Percentiles rank a stretch among this genome's conserved stretches.
These are phyloP conservation scores for Kentomonas sorsogonicus DNA, from an alignment of 208 protist species.

Conservation along the genomic window DNA sequence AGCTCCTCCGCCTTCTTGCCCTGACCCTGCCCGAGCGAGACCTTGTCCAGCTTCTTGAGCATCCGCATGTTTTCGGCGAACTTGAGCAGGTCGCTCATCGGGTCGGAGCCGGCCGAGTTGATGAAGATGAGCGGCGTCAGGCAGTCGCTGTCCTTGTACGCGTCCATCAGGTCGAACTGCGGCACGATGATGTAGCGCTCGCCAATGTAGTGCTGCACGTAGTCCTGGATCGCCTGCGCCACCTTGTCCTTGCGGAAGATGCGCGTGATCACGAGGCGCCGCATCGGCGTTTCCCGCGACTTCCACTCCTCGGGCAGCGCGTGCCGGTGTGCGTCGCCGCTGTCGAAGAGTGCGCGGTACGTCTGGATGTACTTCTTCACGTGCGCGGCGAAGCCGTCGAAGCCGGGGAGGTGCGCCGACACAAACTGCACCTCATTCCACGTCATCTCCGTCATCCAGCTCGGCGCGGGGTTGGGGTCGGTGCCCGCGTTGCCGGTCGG, in stretches of 20 bases:
- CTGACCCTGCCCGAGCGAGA: slow-evolving; percentile 96
- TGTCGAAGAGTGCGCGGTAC: slow-evolving; percentile 93
- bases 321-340: slow-evolving; percentile 62
- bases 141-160: slow-evolving; percentile 92
- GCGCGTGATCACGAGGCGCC: slow-evolving; percentile 92
- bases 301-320: slow-evolving; percentile 79
- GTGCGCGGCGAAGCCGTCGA: slow-evolving; percentile 80
- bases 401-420: slow-evolving; percentile 51
- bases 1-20: slow-evolving; percentile 92
- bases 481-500: slow-evolving; percentile 48
- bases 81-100: slow-evolving; percentile 92
- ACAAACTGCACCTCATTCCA: slow-evolving; percentile 93
- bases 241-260: slow-evolving; percentile 97
- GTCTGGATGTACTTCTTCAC: slow-evolving; percentile 75
- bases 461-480: slow-evolving; percentile 78
- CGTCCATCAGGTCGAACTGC: slow-evolving; percentile 92
- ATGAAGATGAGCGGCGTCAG: slow-evolving; percentile 96
- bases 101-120: slow-evolving; percentile 95
- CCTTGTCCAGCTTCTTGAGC: slow-evolving; percentile 90
- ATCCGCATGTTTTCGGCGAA: slow-evolving; percentile 95
- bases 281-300: slow-evolving; percentile 80
- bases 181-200: slow-evolving; percentile 94
- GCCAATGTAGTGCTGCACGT: slow-evolving; percentile 89
- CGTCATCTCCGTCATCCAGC: slow-evolving; percentile 91
- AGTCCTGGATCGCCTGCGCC: slow-evolving; percentile 90